Evolutionary conservation across 306 rosid species (phyloP), one percentile per base, ranked within the genome.

Genomic region (Acacia acuminata): DNA sequence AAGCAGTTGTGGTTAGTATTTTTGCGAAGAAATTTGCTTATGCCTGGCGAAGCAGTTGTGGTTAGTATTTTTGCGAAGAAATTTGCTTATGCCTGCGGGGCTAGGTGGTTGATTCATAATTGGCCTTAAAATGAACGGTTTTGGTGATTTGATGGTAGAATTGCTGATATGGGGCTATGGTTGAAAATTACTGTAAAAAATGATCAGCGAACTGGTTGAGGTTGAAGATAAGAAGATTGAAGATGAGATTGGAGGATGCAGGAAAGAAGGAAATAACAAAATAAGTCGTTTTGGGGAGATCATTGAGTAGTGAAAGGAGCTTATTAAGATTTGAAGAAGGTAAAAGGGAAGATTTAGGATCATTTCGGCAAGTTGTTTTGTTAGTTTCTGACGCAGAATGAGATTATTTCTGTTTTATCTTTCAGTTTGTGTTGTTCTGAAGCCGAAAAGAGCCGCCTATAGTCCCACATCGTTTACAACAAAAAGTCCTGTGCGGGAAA

Each of bases 211-310:
- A 69, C 94, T 90, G 47, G 96, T 45, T 4, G 98, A 93, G 70
- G 91, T 90, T 2, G 90, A 91, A 65, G 94, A 92, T 69, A 92
- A 89, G 78, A 93, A 93, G 88, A 87, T 91, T 24, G 93, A 81
- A 64, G 79, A 72, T 36, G 89, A 86, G 84, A 87, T 92, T 16
- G 89, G 87, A 19, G 93, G 85, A 38, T 79, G 91, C 55, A 88
- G 90, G 77, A 85, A 76, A 82, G 97, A 91, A 45, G 50, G 89
- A 42, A 84, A 60, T 61, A 73, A 68, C 64, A 90, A 80, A 86
- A 88, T 92, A 71, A 90, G 78, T 73, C 13, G 65, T 84, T 63
- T 82, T 86, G 81, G 91, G 79, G 61, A 73, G 51, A 38, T 38
- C 8, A 38, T 38, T 38, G 8, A 38, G 42, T 38, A 38, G 42